phyloP scores from a whole-genome alignment of 73 alveolate genomes.

The Paramecium bursaria region DNA sequence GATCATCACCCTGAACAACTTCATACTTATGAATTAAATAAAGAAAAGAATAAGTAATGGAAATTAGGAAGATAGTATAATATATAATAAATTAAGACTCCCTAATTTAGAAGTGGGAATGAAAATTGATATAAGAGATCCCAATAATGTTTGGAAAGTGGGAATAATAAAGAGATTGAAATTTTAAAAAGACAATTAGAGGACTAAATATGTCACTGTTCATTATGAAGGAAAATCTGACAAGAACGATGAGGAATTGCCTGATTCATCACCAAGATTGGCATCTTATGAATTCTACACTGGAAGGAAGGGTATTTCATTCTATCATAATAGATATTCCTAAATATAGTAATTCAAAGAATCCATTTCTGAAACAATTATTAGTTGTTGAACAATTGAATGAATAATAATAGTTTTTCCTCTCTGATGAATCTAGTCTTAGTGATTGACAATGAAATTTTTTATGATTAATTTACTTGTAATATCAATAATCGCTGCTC shows the following conservation, averaged over 20 bases:
- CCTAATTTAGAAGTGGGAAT: constrained; percentile 6
- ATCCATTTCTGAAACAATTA: constrained; percentile 32
- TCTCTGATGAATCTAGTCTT: too few relatives aligned
- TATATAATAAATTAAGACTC: background rate
- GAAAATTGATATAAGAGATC: constrained; percentile 47
- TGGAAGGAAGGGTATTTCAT: constrained; percentile 35
- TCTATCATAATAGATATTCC: constrained; percentile 34
- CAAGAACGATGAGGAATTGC: constrained; percentile 43
- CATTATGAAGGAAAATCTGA: constrained; percentile 62
- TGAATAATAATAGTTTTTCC: too few relatives aligned
- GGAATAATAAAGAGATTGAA: constrained; percentile 50
- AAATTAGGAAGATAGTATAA: constrained; percentile 32
- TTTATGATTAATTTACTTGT: constrained; percentile 30
- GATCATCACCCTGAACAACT: constrained; percentile 46
- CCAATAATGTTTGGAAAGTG: constrained; percentile 36
- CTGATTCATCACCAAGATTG: constrained; percentile 39
- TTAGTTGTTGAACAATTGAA: constrained; percentile 9
- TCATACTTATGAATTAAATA: background rate
- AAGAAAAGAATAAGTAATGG: constrained; percentile 25
- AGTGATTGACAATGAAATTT: too few relatives aligned
- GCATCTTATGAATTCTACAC: constrained; percentile 34
- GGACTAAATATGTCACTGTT: constrained; percentile 22
- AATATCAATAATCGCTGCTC: constrained; percentile 45
- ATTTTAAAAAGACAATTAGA: background rate
- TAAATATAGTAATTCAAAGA: constrained; percentile 11